These are phyloP conservation scores for Arabis hirsuta DNA, from an alignment of 345 rosid species.

Conservation along the genomic window DNA sequence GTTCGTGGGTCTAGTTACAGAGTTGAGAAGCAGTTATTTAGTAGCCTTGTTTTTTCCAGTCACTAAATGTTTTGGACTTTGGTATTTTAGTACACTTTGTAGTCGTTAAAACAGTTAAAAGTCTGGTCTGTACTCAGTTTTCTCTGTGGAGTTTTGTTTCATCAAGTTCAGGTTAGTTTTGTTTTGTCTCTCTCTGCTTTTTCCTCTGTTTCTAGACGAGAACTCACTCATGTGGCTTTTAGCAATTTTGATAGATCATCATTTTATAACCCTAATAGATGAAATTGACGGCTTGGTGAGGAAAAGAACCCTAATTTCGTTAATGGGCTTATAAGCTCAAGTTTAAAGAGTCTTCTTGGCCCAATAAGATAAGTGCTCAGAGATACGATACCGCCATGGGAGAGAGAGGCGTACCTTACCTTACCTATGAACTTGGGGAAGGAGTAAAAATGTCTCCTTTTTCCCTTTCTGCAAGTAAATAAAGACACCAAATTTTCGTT, in stretches of 20 bases:
- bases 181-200: not conserved
- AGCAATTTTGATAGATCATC: no score
- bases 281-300: constrained; percentile 1
- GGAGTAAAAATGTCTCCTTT: not conserved
- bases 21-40: constrained; percentile 48
- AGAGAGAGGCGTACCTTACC: not conserved
- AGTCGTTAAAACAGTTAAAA: constrained; percentile 35
- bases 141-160: constrained; percentile 36
- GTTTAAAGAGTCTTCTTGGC: not conserved
- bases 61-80: constrained; percentile 30
- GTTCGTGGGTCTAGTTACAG: constrained; percentile 47
- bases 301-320: constrained; percentile 22
- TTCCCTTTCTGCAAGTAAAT: not conserved
- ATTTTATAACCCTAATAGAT: no score
- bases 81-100: constrained; percentile 18
- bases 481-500: constrained; percentile 7
- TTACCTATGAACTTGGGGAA: constrained; percentile 25
- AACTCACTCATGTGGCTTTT: constrained; percentile 28
- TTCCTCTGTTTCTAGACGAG: constrained; percentile 31
- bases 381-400: constrained; percentile 29
- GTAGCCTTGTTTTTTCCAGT: constrained; percentile 37
- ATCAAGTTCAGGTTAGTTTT: constrained; percentile 33
- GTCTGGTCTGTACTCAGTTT: constrained; percentile 43
- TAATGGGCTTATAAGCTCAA: not conserved
- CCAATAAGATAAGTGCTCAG: constrained; percentile 12